phyloP scores from a whole-genome alignment of 2,329 filamentous ascomycete species.

The Akanthomyces lecanii region DNA sequence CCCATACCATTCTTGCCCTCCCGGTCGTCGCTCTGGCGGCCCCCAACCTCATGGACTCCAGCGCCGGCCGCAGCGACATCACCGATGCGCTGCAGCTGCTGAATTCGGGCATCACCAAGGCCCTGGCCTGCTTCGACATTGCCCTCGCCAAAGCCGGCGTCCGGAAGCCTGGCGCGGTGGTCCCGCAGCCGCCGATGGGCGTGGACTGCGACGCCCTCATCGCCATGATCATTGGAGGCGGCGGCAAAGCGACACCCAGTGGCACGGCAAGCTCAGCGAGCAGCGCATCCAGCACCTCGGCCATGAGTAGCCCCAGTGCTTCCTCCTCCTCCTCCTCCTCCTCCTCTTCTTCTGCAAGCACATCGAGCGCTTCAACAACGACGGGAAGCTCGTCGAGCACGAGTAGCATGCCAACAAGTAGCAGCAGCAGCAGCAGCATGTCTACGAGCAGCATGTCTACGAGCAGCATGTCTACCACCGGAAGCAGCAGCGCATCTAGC shows the following conservation, averaged over 20 bases:
- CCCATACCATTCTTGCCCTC: neutral
- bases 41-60: neutral
- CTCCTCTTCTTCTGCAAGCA: too few species aligned
- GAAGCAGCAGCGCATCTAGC: neutral
- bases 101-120: neutral
- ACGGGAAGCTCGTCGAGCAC: neutral
- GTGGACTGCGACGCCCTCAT: constrained; percentile 1
- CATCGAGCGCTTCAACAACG: neutral
- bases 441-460: neutral
- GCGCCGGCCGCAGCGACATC: neutral
- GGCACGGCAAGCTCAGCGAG: neutral
- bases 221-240: neutral
- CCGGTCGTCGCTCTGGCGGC: neutral
- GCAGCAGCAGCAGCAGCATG: neutral
- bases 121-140: neutral
- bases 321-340: too few species aligned
- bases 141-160: neutral
- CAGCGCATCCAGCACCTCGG: too few species aligned
- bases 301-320: too few species aligned
- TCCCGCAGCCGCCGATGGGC: neutral
- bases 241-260: neutral
- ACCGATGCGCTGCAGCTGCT: neutral
- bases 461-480: neutral
- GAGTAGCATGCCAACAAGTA: neutral
- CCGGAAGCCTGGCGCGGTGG: neutral